Evolutionary conservation across 1,139 yeast genomes (phyloP).

Genomic region (Scheffersomyces lignicola): DNA sequence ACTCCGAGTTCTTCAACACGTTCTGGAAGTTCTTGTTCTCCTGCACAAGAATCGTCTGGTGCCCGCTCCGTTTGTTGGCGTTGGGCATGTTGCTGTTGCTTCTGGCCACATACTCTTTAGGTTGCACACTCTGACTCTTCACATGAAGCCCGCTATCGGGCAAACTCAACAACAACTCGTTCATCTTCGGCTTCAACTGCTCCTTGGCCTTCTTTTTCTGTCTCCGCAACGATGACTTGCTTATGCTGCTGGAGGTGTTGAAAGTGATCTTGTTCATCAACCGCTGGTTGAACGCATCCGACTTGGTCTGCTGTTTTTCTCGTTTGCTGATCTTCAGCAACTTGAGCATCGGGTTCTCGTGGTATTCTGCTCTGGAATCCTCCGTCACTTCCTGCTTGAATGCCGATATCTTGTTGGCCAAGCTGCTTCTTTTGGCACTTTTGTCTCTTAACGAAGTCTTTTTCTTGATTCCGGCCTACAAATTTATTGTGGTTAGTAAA

Average conservation of each 20-base stretch:
- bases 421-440: slow-evolving; percentile 20
- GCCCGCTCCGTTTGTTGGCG: slow-evolving; percentile 57
- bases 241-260: slow-evolving; percentile 43
- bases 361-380: slow-evolving; percentile 16
- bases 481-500: no score
- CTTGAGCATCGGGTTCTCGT: slow-evolving; percentile 55
- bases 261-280: slow-evolving; percentile 29
- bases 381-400: slow-evolving; percentile 20
- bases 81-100: slow-evolving; percentile 56
- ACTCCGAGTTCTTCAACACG: slow-evolving; percentile 51
- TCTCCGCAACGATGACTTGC: slow-evolving; percentile 66
- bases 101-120: slow-evolving; percentile 15
- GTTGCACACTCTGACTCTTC: slow-evolving; percentile 13
- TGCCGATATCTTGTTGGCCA: slow-evolving; percentile 28
- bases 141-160: slow-evolving; percentile 26
- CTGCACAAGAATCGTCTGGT: slow-evolving; percentile 47
- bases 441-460: slow-evolving; percentile 39
- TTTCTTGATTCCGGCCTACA: slow-evolving; percentile 34
- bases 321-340: slow-evolving; percentile 54
- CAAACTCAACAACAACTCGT: slow-evolving; percentile 57
- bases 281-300: slow-evolving; percentile 28
- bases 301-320: slow-evolving; percentile 47
- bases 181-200: slow-evolving; percentile 64
- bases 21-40: slow-evolving; percentile 58
- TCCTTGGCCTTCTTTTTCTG: slow-evolving; percentile 64